Conservation (phyloP, 1,284 basidiomycete species). For the Mycosarcoma maydis region DNA sequence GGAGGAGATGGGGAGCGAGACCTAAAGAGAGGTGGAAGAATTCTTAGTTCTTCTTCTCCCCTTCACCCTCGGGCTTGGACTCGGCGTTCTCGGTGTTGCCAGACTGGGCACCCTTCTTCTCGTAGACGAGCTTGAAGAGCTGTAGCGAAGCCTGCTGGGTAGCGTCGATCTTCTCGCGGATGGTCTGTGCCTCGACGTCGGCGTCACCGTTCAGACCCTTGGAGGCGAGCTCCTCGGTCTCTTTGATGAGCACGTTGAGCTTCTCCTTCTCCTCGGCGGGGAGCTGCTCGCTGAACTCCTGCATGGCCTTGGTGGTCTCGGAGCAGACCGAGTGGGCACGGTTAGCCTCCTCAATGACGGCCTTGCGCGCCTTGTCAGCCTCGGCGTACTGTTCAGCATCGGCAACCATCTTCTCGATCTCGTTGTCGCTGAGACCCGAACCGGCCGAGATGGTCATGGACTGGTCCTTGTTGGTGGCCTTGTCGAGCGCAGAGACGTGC, state of each 20-base stretch:
- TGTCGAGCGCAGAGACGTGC: constrained; percentile 66
- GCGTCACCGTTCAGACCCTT: constrained; percentile 90
- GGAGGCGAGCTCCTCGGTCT: constrained; percentile 88
- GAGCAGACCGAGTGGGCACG: constrained; percentile 92
- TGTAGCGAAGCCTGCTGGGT: constrained; percentile 96
- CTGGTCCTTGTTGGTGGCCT: constrained; percentile 65
- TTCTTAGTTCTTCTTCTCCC: constrained; percentile 63
- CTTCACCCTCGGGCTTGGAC: constrained; percentile 51
- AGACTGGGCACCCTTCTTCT: constrained; percentile 84
- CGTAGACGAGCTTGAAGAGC: constrained; percentile 98
- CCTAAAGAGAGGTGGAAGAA: too few relatives aligned
- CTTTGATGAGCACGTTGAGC: constrained; percentile 76
- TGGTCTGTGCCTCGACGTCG: constrained; percentile 81
- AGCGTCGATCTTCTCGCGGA: constrained; percentile 92
- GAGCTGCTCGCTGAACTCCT: constrained; percentile 96
- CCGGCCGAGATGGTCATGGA: constrained; percentile 66
- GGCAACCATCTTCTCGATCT: constrained; percentile 66
- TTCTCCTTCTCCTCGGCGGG: constrained; percentile 90
- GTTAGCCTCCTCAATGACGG: constrained; percentile 95
- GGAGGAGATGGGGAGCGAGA: not conserved
- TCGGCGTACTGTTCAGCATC: constrained; percentile 66
- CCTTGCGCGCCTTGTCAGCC: constrained; percentile 78
- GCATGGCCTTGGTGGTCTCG: constrained; percentile 97
- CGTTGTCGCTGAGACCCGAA: constrained; percentile 64
- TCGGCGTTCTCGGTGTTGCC: constrained; percentile 27